phyloP scores from a whole-genome alignment of 345 rosid genomes.

The Lumnitzera racemosa region DNA sequence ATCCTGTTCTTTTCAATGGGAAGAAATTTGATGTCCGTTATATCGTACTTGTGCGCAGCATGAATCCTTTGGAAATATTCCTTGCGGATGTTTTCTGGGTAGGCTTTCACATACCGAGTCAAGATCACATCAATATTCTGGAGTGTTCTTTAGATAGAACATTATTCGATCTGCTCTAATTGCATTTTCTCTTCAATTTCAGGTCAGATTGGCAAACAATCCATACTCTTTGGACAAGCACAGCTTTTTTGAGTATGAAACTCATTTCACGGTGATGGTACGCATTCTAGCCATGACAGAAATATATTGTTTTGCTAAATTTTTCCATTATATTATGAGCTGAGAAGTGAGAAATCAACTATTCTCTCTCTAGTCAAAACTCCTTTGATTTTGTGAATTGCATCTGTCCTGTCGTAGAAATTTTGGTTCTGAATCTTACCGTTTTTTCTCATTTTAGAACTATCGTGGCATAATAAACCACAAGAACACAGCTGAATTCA shows the following conservation, averaged over 20 bases:
- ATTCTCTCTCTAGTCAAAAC: no score
- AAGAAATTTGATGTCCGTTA: conserved; percentile 87
- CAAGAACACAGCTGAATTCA: conserved; percentile 74
- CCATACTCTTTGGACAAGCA: conserved; percentile 67
- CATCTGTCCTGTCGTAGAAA: neutral
- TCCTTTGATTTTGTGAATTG: no score
- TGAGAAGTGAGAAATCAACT: no score
- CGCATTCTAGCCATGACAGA: conserved; percentile 3
- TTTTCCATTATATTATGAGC: no score
- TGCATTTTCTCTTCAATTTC: conserved; percentile 17
- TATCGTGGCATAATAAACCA: conserved; percentile 74
- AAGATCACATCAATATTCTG: neutral
- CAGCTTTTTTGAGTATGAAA: conserved; percentile 85
- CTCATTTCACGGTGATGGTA: conserved; percentile 99
- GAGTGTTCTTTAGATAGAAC: neutral
- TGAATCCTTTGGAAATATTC: conserved; percentile 72
- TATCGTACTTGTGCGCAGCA: conserved; percentile 60
- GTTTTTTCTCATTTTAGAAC: conserved; percentile 47
- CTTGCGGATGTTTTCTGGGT: conserved; percentile 90
- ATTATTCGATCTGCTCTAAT: conserved; percentile 2
- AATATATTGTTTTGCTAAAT: neutral
- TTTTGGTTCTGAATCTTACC: conserved; percentile 1
- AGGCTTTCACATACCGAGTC: conserved; percentile 9
- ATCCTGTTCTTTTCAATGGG: conserved; percentile 73
- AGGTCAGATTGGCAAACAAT: conserved; percentile 88